Base-by-base conservation (phyloP, 257 asterid species). In the Solanum lignicaule region DNA sequence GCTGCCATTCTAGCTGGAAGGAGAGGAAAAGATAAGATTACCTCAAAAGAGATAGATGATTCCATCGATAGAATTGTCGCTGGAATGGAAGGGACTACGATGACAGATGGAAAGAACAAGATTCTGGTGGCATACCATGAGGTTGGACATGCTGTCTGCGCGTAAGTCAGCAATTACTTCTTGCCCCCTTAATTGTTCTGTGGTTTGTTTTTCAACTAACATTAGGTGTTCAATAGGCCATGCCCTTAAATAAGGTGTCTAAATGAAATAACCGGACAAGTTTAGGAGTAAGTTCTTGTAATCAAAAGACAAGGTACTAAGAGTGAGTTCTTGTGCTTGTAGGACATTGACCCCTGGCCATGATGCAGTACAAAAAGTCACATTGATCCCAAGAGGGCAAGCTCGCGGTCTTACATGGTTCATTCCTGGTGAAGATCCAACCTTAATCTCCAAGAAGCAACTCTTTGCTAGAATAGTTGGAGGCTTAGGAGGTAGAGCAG, bases 1-100 rank as follows among this genome's bases (percentile, higher is more conserved):
- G 96, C 98, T 69, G 96, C 95, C 1, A 94, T 94, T 86, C 95
- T 94, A 46, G 96, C 98, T 72, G 98, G 95, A 58, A 87, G 96
- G 65, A 89, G 95, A 90, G 98, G 98, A 60, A 93, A 90, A 88
- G 90, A 86, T 6, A 86, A n/a, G 65, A 88, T 94, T 38, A 87
- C 93, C 35, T 33, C 82, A 38, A 89, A 93, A 83, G 96, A 92
- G 87, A 92, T 93, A 1, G 96, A 93, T 18, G 96, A 93, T 75
- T 90, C 98, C 3, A 93, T 94, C 2, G 96, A 94, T 87, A 90
- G 96, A 9, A 93, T 94, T 69, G 93, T 94, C 5, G 98, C 98
- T 48, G 96, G 98, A 89, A 94, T 94, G 96, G 96, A 94, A 74
- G 98, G 96, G 87, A 94, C 98, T 41, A 83, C 76, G 69, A 94